These are phyloP conservation scores for Lactifluus subvellereus DNA, from an alignment of 768 basidiomycete species.

Conservation along the genomic window DNA sequence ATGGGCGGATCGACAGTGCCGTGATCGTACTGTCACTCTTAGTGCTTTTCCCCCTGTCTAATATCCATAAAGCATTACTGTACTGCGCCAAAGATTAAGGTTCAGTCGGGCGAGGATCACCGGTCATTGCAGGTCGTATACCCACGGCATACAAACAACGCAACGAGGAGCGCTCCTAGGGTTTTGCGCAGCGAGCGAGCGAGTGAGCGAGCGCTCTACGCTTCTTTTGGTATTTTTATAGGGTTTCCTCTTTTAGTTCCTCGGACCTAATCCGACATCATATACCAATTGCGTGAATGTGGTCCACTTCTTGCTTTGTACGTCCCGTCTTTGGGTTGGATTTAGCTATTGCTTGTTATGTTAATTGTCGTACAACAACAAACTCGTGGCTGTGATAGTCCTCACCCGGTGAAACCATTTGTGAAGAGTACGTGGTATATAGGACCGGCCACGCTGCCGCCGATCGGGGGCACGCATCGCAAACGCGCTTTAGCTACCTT, in stretches of 20 bases:
- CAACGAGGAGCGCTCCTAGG: too few relatives aligned
- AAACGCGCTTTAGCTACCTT: background rate
- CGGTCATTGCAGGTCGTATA: background rate
- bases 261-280: background rate
- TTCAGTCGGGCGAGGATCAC: conserved; percentile 3
- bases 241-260: background rate
- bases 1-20: conserved; percentile 23
- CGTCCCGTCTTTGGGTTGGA: background rate
- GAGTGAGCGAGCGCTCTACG: background rate
- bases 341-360: background rate
- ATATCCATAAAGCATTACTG: background rate
- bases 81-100: conserved; percentile 9
- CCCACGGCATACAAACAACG: background rate
- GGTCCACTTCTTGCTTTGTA: background rate
- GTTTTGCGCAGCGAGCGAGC: background rate
- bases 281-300: background rate
- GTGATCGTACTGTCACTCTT: conserved; percentile 11
- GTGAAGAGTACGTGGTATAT: background rate
- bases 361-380: background rate
- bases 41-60: background rate
- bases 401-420: background rate
- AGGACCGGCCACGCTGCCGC: conserved; percentile 3
- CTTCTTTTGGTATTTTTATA: background rate
- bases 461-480: conserved; percentile 13
- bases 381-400: background rate